Base-by-base conservation (phyloP, 2,329 filamentous ascomycete species). In the Monosporascus sp. region DNA sequence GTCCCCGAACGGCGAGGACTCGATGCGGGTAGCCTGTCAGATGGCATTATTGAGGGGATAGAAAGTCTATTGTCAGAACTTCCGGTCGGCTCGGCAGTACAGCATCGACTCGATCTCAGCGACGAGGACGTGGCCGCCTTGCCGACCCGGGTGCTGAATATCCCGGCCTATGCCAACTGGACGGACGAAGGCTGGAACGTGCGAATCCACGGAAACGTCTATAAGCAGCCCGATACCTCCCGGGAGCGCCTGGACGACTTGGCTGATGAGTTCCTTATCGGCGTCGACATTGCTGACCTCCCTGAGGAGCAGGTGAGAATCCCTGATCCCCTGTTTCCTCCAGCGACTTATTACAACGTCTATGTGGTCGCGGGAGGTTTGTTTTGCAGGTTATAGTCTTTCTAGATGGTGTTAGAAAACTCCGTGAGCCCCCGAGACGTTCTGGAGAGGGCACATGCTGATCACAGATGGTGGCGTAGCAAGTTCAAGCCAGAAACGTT, bases 191-290 rank as follows among this genome's bases (percentile, higher is more conserved):
- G 86, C 37, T 92, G 89, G 89, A 89, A 85, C 57, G 78, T 91
- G 3, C 79, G 87, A 28, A 82, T 91, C 57, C 88, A 88, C 59
- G 89, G 88, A 60, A 91, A 91, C 63, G 85, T 91, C n/a, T 92
- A 86, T 76, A 91, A 91, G 68, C 80, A 87, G 57, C 88, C 88
- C 1, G 81, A 88, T 55, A 85, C 88, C 37, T 80, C 78, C 1
- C 75, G 82, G 60, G 72, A 75, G 37, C 88, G 82, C 60, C 73
- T 92, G 46, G 79, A 92, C 60, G 76, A 85, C 38, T 74, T 91
- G 3, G 86, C 87, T 53, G 84, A 91, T 59, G 68, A 82, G 35
- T 90, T 91, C 70, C 76, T 92, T 9, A 78, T 90, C 54, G 85
- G 78, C 49, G 83, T 81, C 6, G 77, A 78, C 51, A 78, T 91